Evolutionary conservation across 768 basidiomycete genomes (phyloP), one percentile per base, ranked within the genome.

Genomic region (Xanthoconium stramineum): DNA sequence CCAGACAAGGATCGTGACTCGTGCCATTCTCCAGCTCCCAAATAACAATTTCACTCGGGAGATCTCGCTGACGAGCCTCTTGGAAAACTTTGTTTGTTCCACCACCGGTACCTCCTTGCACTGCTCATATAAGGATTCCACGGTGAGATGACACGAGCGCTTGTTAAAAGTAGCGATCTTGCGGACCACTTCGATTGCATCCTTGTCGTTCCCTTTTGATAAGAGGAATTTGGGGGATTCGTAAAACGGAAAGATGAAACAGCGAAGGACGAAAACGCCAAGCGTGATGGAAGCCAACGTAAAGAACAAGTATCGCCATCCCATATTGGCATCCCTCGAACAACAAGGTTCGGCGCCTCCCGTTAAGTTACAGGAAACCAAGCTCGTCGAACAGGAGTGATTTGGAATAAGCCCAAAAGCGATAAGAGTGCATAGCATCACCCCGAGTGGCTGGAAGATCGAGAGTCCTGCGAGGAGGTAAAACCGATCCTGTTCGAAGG

Each of bases 231-330:
- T 52, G 3, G 63, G 63, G 6, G 58, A 57, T 49, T 64, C 58
- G 11, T 63, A 20, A 33, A 64, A 57, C 0, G 61, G 56, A 28
- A 63, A 64, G 2, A 63, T 20, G 32, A 64, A 64, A 30, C 51
- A 60, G 9, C 63, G 58, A 20, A 63, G 0, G 12, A 53, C 35
- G n/a, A 60, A 64, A 7, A 63, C 19, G 4, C 30, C 42, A 5
- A 64, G 42, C 8, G 59, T 63, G 15, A 63, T 52, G 4, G 52
- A 42, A 19, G 37, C 53, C 3, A 49, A 9, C 4, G 58, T 35
- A 45, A 62, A 64, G 28, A 57, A 30, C 1, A 57, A 17, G 28
- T 64, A 64, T n/a, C 59, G 56, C 63, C 63, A 64, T 19, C 63
- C 63, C 62, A 63, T 62, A 35, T 63, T 63, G 19, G 6, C 47